A percentile compares a stretch with the other conserved stretches of the same genome.
Conservation (phyloP, 768 basidiomycete species). For the Amanita phalloides region DNA sequence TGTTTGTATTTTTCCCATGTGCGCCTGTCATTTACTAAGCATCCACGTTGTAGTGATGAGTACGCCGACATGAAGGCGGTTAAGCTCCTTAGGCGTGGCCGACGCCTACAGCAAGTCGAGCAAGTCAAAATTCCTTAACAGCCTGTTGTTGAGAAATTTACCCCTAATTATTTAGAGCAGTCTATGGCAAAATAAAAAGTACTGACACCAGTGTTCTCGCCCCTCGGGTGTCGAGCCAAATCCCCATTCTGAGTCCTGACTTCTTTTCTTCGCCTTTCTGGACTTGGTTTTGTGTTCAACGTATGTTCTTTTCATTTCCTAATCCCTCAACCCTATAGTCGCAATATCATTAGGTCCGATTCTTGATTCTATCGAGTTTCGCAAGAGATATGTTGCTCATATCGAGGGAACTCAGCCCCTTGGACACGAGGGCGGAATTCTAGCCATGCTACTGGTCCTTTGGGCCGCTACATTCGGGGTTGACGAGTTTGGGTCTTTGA, state of each 20-base stretch:
- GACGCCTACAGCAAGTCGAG: constrained; percentile 80
- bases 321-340: background rate
- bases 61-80: constrained; percentile 87
- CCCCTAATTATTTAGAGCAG: constrained; percentile 40
- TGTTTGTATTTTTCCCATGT: constrained; percentile 44
- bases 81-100: constrained; percentile 70
- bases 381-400: constrained; percentile 60
- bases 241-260: constrained; percentile 63
- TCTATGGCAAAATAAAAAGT: constrained; percentile 62
- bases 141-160: background rate
- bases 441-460: constrained; percentile 71
- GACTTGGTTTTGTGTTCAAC: constrained; percentile 73
- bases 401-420: constrained; percentile 50
- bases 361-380: constrained; percentile 73
- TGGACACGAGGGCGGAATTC: constrained; percentile 62
- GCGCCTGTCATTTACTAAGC: constrained; percentile 1
- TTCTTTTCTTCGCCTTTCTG: constrained; percentile 87
- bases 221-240: constrained; percentile 36
- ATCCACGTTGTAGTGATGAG: constrained; percentile 54
- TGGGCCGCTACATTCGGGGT: constrained; percentile 90
- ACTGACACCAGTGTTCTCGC: constrained; percentile 25
- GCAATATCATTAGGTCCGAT: constrained; percentile 54
- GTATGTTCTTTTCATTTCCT: constrained; percentile 30
- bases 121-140: constrained; percentile 23
- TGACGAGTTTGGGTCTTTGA: constrained; percentile 51